Base-by-base conservation (phyloP, 306 rosid genomes). In the Inga laurina region DNA sequence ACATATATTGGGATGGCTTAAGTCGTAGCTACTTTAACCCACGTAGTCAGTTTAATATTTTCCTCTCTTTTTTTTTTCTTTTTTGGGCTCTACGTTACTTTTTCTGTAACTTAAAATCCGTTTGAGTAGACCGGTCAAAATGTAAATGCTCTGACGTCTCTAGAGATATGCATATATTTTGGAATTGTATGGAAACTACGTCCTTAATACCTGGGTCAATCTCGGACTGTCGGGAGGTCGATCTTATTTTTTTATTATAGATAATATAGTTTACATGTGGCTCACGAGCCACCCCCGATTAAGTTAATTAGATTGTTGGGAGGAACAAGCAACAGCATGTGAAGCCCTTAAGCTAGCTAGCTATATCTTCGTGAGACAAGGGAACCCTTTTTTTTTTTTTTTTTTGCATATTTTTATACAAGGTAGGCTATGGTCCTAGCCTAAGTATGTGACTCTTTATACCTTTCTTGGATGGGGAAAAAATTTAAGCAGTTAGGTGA, bases 201-300 rank as follows among this genome's bases (percentile, higher is more conserved):
- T 79, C 91, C 91, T 83, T 79, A 77, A 82, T 84, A 84, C 71
- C 87, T 82, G 90, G 92, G 94, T 89, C 91, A 90, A 88, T 83
- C 62, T 87, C 37, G 82, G 82, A 87, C 64, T 76, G 48, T 39
- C 68, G 41, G 66, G 75, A 64, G 49, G 56, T 66, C 24, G n/a
- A 65, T 65, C 37, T 65, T 70, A 39, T 78, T 59, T 45, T 72
- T 45, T 27, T 46, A 45, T 22, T 41, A 72, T 72, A 15, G 34
- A 74, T 86, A 27, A 37, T 67, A 69, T 66, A 24, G 57, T 44
- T 76, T 43, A 79, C 87, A 89, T 76, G 83, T 57, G 75, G 52
- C 30, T 66, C 85, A 51, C 64, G 82, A 74, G 70, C 41, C 41
- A 64, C 82, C 67, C 46, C 67, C 45, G 44, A 52, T 52, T 77